Percentiles rank a stretch among this genome's conserved stretches.
Conservation (phyloP, 306 rosid species). For the Oemleria cerasiformis region DNA sequence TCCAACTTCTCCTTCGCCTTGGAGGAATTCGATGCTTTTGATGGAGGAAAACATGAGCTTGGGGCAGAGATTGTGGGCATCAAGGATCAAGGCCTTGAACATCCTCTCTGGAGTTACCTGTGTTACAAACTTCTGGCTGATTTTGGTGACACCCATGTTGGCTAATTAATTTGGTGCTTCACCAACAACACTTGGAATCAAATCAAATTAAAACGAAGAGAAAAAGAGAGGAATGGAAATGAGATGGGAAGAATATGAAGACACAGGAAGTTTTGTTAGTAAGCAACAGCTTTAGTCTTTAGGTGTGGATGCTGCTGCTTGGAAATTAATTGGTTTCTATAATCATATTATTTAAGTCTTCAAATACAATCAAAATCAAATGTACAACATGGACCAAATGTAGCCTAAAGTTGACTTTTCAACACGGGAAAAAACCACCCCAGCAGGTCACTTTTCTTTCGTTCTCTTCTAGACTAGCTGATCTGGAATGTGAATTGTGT, state of each 20-base stretch:
- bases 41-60: constrained; percentile 42
- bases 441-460: background rate
- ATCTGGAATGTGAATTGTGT: background rate
- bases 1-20: constrained; percentile 44
- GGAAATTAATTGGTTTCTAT: background rate
- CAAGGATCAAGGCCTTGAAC: constrained; percentile 54
- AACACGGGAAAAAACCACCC: background rate
- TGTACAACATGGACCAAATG: constrained; percentile 1
- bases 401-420: constrained; percentile 9
- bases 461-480: no score
- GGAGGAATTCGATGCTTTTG: constrained; percentile 42
- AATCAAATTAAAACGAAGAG: background rate
- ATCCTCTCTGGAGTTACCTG: constrained; percentile 48
- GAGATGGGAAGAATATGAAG: constrained; percentile 9
- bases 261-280: background rate
- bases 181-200: background rate
- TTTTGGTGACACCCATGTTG: constrained; percentile 32
- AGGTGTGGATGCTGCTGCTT: background rate
- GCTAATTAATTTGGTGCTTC: background rate
- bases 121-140: constrained; percentile 28
- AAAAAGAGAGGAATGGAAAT: background rate
- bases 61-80: constrained; percentile 42
- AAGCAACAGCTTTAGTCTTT: background rate
- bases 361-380: background rate
- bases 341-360: background rate